Percentiles rank a stretch among this genome's conserved stretches.
Evolutionary conservation across 2,329 filamentous ascomycete species (phyloP).

Genomic region (Cercospora sesami): DNA sequence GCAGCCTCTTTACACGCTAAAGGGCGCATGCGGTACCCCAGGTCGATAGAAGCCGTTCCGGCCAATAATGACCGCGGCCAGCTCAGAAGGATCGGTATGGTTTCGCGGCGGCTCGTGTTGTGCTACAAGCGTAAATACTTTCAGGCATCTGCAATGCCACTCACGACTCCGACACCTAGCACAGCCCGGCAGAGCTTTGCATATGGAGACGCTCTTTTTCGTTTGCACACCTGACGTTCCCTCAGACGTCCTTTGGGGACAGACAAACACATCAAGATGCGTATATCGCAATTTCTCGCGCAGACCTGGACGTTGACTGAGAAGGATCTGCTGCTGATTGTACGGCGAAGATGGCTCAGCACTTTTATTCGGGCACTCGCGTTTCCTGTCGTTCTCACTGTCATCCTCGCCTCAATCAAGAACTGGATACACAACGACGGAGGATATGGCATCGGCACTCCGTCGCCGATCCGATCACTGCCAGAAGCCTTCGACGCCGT

Average conservation of each 20-base stretch:
- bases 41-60: neutral
- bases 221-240: neutral
- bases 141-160: conserved; percentile 6
- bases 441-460: conserved; percentile 67
- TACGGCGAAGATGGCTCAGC: conserved; percentile 53
- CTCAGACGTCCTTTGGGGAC: neutral
- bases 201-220: neutral
- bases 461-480: conserved; percentile 63
- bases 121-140: neutral
- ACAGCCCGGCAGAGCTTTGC: neutral
- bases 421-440: conserved; percentile 78
- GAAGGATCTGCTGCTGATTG: conserved; percentile 57
- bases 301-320: conserved; percentile 57
- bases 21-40: neutral
- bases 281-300: conserved; percentile 17
- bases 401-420: conserved; percentile 56
- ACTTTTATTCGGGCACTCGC: conserved; percentile 56
- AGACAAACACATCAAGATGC: conserved; percentile 12
- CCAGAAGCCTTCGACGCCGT: conserved; percentile 61
- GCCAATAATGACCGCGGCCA: neutral
- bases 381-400: conserved; percentile 55
- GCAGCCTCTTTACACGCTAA: neutral
- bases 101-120: conserved; percentile 7
- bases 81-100: conserved; percentile 8
- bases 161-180: neutral